Evolutionary conservation across 2,329 filamentous ascomycete genomes (phyloP), one percentile per base, ranked within the genome.

Genomic region (Aspergillus udagawae): DNA sequence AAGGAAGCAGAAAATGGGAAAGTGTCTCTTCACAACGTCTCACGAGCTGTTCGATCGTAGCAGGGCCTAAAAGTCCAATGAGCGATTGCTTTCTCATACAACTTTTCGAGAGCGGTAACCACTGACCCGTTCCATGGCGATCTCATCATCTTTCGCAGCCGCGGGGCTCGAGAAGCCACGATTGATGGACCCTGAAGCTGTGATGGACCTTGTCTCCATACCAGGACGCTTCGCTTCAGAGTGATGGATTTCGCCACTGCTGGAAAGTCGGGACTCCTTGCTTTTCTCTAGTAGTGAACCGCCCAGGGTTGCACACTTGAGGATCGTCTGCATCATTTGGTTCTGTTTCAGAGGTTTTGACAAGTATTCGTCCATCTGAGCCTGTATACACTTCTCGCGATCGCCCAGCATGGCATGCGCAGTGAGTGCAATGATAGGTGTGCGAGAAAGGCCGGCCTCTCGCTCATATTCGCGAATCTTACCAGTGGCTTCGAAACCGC

Each of bases 321-420:
- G 84, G 59, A 99, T 97, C 1, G 92, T 97, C 78, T 97, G 93
- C 69, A 97, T 97, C 69, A 97, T 87, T 73, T 96, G 91, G 73
- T 96, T 97, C 71, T 96, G 93, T 75, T 97, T 95, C 60, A 97
- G 81, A 27, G 93, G 93, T 73, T 99, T 99, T 20, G 93, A 96
- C 45, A 99, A 81, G 71, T 99, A 99, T 75, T 99, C 94, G 73
- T 99, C 94, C 94, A 99, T 99, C 78, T 97, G 92, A 9, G 93
- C 94, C 73, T 96, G 91, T 60, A 99, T 95, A 75, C 94, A 99
- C 80, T 96, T 96, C 74, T 99, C 94, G 51, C 94, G 86, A 70
- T 99, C 94, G 63, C 94, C 94, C 80, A 97, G 87, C 94, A 99
- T 99, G 66, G 94, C 94, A 77, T 99, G 94, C 1, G 94, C 94